Conservation (phyloP, 768 basidiomycete genomes). For the Nevesoporus exiguus region DNA sequence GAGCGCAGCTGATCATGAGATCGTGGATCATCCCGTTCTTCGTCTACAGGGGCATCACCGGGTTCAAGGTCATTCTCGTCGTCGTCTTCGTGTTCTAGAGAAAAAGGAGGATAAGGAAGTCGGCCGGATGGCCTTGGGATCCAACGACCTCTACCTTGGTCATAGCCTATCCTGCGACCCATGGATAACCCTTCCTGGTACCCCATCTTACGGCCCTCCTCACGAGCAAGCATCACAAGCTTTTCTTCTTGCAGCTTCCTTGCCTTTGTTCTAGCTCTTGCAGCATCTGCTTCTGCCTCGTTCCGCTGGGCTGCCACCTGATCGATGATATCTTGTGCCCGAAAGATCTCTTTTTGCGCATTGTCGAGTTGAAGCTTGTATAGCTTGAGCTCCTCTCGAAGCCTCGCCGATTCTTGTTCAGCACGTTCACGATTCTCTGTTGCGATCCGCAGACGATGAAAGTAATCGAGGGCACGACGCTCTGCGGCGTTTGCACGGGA, state of each 20-base stretch:
- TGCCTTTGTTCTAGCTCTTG: conserved; percentile 43
- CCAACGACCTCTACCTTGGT: conserved; percentile 26
- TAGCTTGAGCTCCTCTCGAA: conserved; percentile 41
- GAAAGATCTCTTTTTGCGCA: conserved; percentile 43
- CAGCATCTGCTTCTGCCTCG: conserved; percentile 45
- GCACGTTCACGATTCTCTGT: conserved; percentile 38
- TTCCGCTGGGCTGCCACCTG: conserved; percentile 40
- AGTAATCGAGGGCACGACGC: conserved; percentile 45
- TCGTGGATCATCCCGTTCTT: conserved; percentile 22
- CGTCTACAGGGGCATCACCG: conserved; percentile 15
- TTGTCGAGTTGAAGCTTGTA: conserved; percentile 45
- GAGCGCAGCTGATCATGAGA: conserved; percentile 13
- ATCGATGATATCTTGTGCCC: conserved; percentile 42
- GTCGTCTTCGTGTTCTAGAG: conserved; percentile 12
- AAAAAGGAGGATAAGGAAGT: conserved; percentile 10
- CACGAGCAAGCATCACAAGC: conserved; percentile 38
- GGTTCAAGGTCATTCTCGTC: conserved; percentile 14
- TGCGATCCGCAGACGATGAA: conserved; percentile 38
- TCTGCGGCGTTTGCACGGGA: conserved; percentile 44
- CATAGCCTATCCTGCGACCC: conserved; percentile 29
- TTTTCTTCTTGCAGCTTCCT: conserved; percentile 42
- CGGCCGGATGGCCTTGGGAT: conserved; percentile 8
- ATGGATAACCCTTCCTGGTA: conserved; percentile 40
- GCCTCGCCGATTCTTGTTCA: conserved; percentile 37
- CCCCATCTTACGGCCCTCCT: conserved; percentile 41